phyloP scores from a whole-genome alignment of 306 rosid genomes.

The Prunus mume region DNA sequence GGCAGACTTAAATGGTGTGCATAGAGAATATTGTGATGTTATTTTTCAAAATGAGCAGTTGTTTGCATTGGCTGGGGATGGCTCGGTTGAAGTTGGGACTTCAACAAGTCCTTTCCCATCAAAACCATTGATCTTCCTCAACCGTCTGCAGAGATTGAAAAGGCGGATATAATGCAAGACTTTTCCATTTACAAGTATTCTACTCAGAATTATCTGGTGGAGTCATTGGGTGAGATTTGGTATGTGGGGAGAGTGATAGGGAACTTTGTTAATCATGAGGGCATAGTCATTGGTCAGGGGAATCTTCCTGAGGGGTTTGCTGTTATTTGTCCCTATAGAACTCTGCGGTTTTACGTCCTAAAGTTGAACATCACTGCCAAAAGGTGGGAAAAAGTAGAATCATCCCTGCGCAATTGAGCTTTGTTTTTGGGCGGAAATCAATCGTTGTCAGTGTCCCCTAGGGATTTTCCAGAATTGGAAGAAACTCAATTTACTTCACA shows the following conservation, averaged over 20 bases:
- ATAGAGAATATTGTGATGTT: neutral
- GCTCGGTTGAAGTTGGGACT: slow-evolving; percentile 11
- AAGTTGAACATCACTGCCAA: neutral
- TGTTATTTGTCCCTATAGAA: neutral
- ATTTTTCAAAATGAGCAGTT: neutral
- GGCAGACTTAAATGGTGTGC: neutral
- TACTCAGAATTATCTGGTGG: neutral
- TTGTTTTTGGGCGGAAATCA: slow-evolving; percentile 15
- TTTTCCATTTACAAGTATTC: neutral
- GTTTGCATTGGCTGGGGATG: neutral
- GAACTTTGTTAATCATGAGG: neutral
- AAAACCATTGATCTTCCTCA: neutral
- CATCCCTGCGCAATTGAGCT: neutral
- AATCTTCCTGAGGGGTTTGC: neutral
- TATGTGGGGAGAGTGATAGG: neutral
- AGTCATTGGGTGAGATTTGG: slow-evolving; percentile 15
- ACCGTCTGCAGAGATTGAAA: neutral
- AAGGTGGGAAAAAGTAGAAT: slow-evolving; percentile 12
- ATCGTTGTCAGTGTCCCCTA: neutral
- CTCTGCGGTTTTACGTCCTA: neutral
- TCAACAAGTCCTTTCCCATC: neutral
- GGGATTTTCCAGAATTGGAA: neutral
- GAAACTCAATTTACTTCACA: slow-evolving; percentile 14
- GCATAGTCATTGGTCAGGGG: neutral
- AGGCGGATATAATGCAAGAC: neutral